A percentile compares a stretch with the other conserved stretches of the same genome.
These are phyloP conservation scores for Penicillium decumbens DNA, from an alignment of 2,329 filamentous ascomycete genomes.

Conservation along the genomic window DNA sequence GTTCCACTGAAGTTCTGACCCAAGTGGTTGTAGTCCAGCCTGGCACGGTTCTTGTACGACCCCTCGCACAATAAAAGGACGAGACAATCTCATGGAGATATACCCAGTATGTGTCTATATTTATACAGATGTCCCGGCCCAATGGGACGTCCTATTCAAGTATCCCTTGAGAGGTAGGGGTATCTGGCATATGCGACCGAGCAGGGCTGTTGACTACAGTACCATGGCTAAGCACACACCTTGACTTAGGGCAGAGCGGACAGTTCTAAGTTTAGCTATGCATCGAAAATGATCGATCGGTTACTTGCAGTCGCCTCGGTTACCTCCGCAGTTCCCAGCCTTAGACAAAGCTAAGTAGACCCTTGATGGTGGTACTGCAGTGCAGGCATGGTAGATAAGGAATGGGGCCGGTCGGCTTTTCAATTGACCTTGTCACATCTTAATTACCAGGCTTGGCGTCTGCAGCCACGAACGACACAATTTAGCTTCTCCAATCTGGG, in stretches of 20 bases:
- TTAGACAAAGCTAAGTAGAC: background rate
- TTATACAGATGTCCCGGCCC: background rate
- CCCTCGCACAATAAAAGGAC: background rate
- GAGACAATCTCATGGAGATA: background rate
- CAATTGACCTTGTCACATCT: background rate
- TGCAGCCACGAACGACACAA: conserved; percentile 5
- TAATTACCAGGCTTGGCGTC: background rate
- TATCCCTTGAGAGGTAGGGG: background rate
- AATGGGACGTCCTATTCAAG: background rate
- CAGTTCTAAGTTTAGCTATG: background rate
- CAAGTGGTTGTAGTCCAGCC: background rate
- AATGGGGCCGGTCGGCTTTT: background rate
- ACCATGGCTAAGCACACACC: background rate
- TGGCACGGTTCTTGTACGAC: background rate
- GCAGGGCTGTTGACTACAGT: background rate
- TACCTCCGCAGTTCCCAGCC: background rate
- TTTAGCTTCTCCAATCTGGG: background rate
- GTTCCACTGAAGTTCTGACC: background rate
- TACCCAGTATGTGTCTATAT: background rate
- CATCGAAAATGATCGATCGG: background rate
- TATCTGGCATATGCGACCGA: background rate
- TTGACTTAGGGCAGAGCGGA: background rate
- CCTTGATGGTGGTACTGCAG: background rate
- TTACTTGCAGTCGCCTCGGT: background rate
- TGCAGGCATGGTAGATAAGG: background rate